Evolutionary conservation across 148 eudicot species (phyloP).

Genomic region (Nepenthes mirabilis): DNA sequence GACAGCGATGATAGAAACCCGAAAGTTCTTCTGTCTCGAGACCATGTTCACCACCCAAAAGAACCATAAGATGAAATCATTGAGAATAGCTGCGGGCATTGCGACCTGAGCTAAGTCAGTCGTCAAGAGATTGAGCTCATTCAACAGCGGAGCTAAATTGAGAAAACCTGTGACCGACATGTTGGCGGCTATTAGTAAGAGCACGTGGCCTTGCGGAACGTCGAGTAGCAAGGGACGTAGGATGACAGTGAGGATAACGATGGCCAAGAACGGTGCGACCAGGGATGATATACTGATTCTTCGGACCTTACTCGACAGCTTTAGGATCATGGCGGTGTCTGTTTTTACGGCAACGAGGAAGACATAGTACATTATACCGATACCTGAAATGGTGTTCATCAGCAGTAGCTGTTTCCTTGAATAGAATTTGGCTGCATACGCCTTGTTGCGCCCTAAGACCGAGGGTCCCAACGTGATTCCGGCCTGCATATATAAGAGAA

Average conservation of each 20-base stretch:
- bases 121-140: constrained; percentile 14
- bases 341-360: constrained; percentile 1
- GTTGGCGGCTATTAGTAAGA: background rate
- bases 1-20: background rate
- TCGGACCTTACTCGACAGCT: background rate
- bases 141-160: constrained; percentile 9
- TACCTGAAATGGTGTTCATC: background rate
- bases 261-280: background rate
- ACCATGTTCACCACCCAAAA: background rate
- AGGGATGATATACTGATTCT: constrained; percentile 1
- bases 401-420: background rate
- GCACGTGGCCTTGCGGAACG: background rate
- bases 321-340: background rate
- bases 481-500: background rate
- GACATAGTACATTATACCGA: background rate
- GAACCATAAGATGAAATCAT: constrained; percentile 5
- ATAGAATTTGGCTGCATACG: background rate
- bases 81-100: constrained; percentile 5
- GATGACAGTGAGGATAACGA: background rate
- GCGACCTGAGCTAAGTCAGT: constrained; percentile 15
- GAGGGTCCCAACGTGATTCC: constrained; percentile 3
- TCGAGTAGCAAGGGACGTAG: constrained; percentile 1
- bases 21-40: background rate
- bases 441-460: background rate
- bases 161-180: constrained; percentile 7